A percentile compares a stretch with the other conserved stretches of the same genome.
These are phyloP conservation scores for Naematelia aurantialba DNA, from an alignment of 768 basidiomycete species.

Conservation along the genomic window DNA sequence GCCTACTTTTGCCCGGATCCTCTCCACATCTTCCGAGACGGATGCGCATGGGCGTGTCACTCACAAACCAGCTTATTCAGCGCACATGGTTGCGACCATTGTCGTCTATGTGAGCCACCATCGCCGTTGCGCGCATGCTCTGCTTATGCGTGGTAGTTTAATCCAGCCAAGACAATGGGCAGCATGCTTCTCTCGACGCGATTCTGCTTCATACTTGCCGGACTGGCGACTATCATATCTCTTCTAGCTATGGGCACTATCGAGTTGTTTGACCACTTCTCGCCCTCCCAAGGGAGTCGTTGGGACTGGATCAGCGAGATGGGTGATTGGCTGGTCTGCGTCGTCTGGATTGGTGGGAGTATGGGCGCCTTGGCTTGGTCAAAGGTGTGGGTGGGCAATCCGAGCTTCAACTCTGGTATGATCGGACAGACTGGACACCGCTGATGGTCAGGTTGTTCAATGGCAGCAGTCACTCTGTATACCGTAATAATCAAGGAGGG, in stretches of 20 bases:
- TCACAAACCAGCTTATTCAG: constrained; percentile 64
- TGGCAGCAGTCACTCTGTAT: constrained; percentile 61
- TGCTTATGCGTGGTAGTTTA: constrained; percentile 60
- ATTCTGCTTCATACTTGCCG: constrained; percentile 61
- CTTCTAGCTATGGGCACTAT: constrained; percentile 72
- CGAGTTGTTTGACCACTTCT: constrained; percentile 65
- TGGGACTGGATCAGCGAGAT: constrained; percentile 52
- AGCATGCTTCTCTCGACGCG: constrained; percentile 88
- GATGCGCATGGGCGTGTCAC: constrained; percentile 48
- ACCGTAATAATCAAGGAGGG: constrained; percentile 90
- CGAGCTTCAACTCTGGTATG: constrained; percentile 80
- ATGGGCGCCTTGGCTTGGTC: constrained; percentile 82
- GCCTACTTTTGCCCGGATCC: constrained; percentile 61
- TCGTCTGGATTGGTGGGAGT: constrained; percentile 73
- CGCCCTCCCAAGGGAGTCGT: constrained; percentile 31
- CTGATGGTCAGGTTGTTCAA: constrained; percentile 49
- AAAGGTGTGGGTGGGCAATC: constrained; percentile 85
- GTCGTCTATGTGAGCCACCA: constrained; percentile 61
- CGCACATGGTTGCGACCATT: constrained; percentile 82
- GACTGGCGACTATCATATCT: constrained; percentile 68
- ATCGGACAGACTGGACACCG: not conserved
- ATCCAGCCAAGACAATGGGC: constrained; percentile 88
- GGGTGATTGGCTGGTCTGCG: constrained; percentile 67
- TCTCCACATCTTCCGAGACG: constrained; percentile 56
- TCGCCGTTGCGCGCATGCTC: not conserved